Base-by-base conservation (phyloP, 305 asterid species). In the Fraxinus xanthoxyloides region DNA sequence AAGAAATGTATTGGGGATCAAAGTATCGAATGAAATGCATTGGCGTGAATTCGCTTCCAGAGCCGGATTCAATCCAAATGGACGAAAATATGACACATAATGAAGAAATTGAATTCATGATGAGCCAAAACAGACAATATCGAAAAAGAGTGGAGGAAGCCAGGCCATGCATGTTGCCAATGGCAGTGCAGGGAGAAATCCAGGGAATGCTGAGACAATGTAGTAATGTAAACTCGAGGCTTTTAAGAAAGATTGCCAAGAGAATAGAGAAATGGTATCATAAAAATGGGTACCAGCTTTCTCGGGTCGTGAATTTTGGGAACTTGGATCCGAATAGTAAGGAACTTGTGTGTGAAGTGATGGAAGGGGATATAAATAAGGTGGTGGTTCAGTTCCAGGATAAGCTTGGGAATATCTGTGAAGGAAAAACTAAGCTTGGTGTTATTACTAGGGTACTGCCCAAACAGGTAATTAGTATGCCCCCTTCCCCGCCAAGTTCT, bases 261-360 rank as follows among this genome's bases (percentile, higher is more conserved):
- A 88, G 86, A 82, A 98, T 96, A 82, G 98, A 96, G 83, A 93
- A 92, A 83, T 94, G 98, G 98, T 96, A 94, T 86, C 98, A 94
- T 78, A 97, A 96, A 51, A 92, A 92, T 12, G 98, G 99, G 35
- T 93, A 90, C 63, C 96, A 93, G 0, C 93, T 97, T 76, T 98
- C 99, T 0, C 97, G 92, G 76, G 99, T 97, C 72, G 98, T 94
- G 69, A 94, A 94, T 77, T 97, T 97, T 12, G 99, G 98, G 81
- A 97, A 97, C 85, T 88, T 94, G 92, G 90, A 94, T 83, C 91
- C 99, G 0, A 91, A 21, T 21, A 19, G 31, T 21, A 59, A 85
- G 51, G 98, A 97, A 86, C 95, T 97, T 67, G 98, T 97, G 15
- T 96, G 98, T 85, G 99, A 96, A 90, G 98, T 96, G 80, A 97